These are phyloP conservation scores for Teunomyces barrocoloradensis DNA, from an alignment of 805 yeast species.

Conservation along the genomic window DNA sequence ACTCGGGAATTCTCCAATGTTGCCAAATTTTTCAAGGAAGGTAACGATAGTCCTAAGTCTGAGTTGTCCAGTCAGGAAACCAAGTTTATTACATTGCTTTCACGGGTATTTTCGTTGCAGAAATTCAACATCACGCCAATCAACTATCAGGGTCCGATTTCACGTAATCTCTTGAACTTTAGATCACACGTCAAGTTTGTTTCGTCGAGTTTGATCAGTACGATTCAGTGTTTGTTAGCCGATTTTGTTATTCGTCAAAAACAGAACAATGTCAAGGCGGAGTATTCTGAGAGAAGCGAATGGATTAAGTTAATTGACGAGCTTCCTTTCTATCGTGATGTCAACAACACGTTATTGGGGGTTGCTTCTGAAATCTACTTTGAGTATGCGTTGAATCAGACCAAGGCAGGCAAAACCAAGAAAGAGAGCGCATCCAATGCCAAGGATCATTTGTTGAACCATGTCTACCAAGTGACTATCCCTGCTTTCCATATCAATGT, in stretches of 20 bases:
- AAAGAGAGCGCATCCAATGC: conserved; percentile 26
- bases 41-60: conserved; percentile 2
- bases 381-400: conserved; percentile 36
- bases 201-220: conserved; percentile 48
- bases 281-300: conserved; percentile 37
- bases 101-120: conserved; percentile 36
- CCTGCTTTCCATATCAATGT: conserved; percentile 41
- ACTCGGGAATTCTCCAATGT: conserved; percentile 33
- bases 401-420: conserved; percentile 20
- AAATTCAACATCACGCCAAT: conserved; percentile 39
- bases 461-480: conserved; percentile 36
- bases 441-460: conserved; percentile 32
- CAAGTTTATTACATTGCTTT: conserved; percentile 28
- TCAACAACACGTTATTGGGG: conserved; percentile 65
- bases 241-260: conserved; percentile 47
- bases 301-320: conserved; percentile 60
- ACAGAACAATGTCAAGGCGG: conserved; percentile 48
- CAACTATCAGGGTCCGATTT: conserved; percentile 64
- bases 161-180: conserved; percentile 62
- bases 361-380: conserved; percentile 55
- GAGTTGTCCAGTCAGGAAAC: conserved; percentile 43
- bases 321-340: conserved; percentile 57
- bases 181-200: conserved; percentile 61
- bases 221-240: conserved; percentile 51
- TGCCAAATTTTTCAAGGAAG: conserved; percentile 30